A percentile compares a stretch with the other conserved stretches of the same genome.
Conservation (phyloP, 805 yeast species). For the Pichia rugopelliculosa region DNA sequence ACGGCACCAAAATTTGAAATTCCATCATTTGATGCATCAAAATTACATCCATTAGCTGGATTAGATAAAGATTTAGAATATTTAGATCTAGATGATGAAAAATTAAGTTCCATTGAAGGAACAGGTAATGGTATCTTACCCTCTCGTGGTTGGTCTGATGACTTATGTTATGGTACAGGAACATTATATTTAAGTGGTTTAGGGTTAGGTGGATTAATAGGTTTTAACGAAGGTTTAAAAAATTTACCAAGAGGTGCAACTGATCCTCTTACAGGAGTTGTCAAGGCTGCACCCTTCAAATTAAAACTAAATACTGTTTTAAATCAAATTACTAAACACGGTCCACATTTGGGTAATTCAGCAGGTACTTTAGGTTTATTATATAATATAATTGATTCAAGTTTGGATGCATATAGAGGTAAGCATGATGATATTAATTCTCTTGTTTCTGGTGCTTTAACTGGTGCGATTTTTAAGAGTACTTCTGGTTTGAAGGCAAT, state of each 20-base stretch:
- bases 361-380: constrained; percentile 91
- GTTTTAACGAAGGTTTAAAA: constrained; percentile 78
- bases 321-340: constrained; percentile 89
- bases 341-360: constrained; percentile 91
- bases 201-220: constrained; percentile 85
- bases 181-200: constrained; percentile 81
- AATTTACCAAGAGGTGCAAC: constrained; percentile 55
- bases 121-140: constrained; percentile 80
- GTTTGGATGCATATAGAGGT: constrained; percentile 76
- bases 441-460: constrained; percentile 77
- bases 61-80: constrained; percentile 84
- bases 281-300: constrained; percentile 63
- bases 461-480: constrained; percentile 88
- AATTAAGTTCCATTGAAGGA: constrained; percentile 69
- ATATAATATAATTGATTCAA: constrained; percentile 77
- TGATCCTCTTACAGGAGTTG: constrained; percentile 48
- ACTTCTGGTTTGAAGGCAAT: constrained; percentile 80
- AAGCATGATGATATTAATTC: constrained; percentile 84
- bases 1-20: constrained; percentile 10
- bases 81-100: constrained; percentile 82
- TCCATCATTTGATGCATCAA: constrained; percentile 52
- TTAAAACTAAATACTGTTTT: constrained; percentile 82
- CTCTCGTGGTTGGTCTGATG: constrained; percentile 97
- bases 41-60: constrained; percentile 88
- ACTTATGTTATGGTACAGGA: constrained; percentile 96